A percentile compares a stretch with the other conserved stretches of the same genome.
These are phyloP conservation scores for Medicago ruthenica DNA, from an alignment of 306 rosid genomes.

Conservation along the genomic window DNA sequence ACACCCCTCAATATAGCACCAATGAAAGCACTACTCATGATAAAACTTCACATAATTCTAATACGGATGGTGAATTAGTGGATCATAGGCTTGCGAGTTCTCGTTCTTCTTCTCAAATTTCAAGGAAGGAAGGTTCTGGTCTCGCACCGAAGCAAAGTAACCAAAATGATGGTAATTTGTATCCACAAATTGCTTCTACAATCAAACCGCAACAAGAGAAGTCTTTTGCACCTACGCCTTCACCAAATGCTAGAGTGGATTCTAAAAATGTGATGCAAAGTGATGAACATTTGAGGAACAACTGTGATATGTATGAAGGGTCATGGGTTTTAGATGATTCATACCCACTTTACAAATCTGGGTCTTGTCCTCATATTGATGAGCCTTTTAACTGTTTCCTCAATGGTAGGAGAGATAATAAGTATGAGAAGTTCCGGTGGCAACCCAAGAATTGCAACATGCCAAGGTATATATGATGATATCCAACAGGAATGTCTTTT, in stretches of 20 bases:
- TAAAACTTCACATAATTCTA: background rate
- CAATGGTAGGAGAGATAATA: conserved; percentile 70
- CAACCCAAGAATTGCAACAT: conserved; percentile 74
- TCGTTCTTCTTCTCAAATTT: conserved; percentile 26
- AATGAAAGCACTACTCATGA: background rate
- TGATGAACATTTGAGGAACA: conserved; percentile 37
- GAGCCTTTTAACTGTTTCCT: conserved; percentile 70
- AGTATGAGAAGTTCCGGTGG: conserved; percentile 68
- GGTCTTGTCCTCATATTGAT: conserved; percentile 74
- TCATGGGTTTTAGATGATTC: conserved; percentile 81
- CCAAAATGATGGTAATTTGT: background rate
- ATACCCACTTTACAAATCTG: conserved; percentile 69
- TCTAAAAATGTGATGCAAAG: conserved; percentile 37
- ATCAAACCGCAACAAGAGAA: background rate
- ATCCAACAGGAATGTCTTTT: background rate
- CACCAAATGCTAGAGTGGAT: conserved; percentile 17
- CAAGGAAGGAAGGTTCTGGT: conserved; percentile 45
- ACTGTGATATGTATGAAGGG: conserved; percentile 74
- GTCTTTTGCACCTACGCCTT: conserved; percentile 1
- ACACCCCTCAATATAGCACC: background rate
- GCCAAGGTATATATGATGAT: conserved; percentile 65
- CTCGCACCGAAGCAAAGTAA: background rate
- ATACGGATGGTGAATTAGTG: background rate
- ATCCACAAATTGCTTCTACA: background rate
- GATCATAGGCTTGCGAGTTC: too few species aligned